Percentiles rank a stretch among this genome's conserved stretches.
phyloP scores from a whole-genome alignment of 2,329 filamentous ascomycete species.

The Sporothrix variecibatus region DNA sequence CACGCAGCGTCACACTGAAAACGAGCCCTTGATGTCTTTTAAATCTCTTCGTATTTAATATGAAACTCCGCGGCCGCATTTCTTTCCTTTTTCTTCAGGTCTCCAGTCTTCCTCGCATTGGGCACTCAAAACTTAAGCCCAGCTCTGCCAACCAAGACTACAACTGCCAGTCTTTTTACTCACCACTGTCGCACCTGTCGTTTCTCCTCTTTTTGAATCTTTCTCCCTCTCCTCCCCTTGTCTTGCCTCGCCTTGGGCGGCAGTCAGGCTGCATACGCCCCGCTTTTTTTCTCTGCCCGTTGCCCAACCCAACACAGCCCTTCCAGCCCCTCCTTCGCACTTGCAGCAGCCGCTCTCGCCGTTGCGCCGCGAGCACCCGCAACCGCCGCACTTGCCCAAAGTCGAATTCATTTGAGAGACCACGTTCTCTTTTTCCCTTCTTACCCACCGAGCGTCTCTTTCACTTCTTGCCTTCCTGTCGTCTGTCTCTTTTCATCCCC shows the following conservation, averaged over 20 bases:
- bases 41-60: background rate
- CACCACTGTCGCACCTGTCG: background rate
- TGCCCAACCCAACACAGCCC: background rate
- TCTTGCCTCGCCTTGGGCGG: slow-evolving; percentile 3
- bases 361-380: background rate
- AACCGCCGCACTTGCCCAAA: background rate
- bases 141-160: background rate
- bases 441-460: background rate
- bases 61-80: background rate
- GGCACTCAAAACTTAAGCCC: background rate
- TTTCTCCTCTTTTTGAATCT: background rate
- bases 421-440: slow-evolving; percentile 1
- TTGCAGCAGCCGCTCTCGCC: background rate
- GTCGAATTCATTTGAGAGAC: background rate
- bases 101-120: background rate
- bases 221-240: background rate
- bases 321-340: background rate
- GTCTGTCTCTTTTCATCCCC: too few species aligned
- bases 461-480: background rate
- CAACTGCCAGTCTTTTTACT: background rate
- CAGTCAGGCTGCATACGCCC: slow-evolving; percentile 7
- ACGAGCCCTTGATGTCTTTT: background rate
- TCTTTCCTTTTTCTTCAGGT: background rate
- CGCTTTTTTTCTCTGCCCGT: background rate
- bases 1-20: background rate